A percentile compares a stretch with the other conserved stretches of the same genome.
phyloP scores from a whole-genome alignment of 345 rosid species.

The Gossypium arboreum region DNA sequence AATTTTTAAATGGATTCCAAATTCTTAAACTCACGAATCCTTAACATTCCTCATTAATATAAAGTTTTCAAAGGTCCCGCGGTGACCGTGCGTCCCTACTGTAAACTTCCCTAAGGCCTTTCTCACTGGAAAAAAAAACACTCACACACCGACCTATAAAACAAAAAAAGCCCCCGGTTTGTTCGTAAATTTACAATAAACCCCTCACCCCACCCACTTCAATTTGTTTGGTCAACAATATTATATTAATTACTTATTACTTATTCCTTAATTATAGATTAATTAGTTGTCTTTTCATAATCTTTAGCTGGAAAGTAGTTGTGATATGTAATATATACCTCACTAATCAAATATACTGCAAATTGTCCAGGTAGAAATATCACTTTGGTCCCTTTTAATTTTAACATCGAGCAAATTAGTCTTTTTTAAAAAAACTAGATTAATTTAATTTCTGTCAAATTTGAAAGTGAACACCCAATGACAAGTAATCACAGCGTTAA shows the following conservation, averaged over 20 bases:
- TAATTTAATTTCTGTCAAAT: no score
- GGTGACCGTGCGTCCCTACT: no score
- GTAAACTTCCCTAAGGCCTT: no score
- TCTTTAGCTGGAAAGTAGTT: not conserved
- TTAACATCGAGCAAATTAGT: no score
- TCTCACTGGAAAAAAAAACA: not conserved
- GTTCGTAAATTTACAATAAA: constrained; percentile 4
- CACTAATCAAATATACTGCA: not conserved
- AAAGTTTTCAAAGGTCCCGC: not conserved
- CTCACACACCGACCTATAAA: not conserved
- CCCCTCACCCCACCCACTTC: not conserved
- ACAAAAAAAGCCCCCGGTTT: not conserved
- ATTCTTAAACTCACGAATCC: not conserved
- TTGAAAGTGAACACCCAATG: no score
- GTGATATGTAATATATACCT: not conserved
- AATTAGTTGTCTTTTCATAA: not conserved
- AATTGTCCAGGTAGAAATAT: not conserved
- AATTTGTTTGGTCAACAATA: not conserved
- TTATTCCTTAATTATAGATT: not conserved
- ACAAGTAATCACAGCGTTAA: no score
- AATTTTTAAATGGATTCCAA: no score
- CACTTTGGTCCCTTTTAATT: no score
- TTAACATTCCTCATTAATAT: not conserved
- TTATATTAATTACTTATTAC: not conserved
- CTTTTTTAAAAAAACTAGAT: rapidly evolving